phyloP scores from a whole-genome alignment of 2,329 filamentous ascomycete species.

The Ceratocystis harringtonii region DNA sequence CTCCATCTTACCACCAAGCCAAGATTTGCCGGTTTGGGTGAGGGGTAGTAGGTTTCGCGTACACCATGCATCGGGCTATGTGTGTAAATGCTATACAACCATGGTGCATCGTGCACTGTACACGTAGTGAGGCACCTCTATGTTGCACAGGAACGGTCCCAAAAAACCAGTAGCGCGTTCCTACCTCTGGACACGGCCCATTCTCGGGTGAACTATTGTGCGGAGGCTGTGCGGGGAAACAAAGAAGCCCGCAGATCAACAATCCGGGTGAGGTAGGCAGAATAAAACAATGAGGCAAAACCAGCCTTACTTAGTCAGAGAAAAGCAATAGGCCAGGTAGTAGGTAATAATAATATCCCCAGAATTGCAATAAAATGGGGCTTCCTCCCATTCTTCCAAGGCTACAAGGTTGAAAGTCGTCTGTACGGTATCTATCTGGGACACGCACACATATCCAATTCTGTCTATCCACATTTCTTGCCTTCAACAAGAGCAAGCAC shows the following conservation, averaged over 20 bases:
- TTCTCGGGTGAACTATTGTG: conserved; percentile 1
- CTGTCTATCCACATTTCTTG: too few species aligned
- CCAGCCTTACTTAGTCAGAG: neutral
- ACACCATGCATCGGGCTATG: too few species aligned
- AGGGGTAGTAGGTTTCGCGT: too few species aligned
- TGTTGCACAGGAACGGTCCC: neutral
- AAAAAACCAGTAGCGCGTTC: neutral
- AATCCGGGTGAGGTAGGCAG: neutral
- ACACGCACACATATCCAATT: neutral
- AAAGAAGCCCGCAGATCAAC: neutral
- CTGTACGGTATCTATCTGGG: neutral
- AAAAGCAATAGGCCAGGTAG: neutral
- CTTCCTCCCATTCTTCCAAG: neutral
- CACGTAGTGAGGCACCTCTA: neutral
- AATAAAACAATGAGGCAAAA: too few species aligned
- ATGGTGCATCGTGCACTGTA: too few species aligned
- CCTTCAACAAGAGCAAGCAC: too few species aligned
- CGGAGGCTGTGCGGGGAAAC: neutral
- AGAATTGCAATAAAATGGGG: neutral
- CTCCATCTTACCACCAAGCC: too few species aligned
- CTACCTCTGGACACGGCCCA: neutral
- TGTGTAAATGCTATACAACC: too few species aligned
- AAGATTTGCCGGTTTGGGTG: too few species aligned
- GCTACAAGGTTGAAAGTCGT: too few species aligned
- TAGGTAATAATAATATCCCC: too few species aligned